These are phyloP conservation scores for Fraxinus ornus DNA, from an alignment of 305 asterid species.

Conservation along the genomic window DNA sequence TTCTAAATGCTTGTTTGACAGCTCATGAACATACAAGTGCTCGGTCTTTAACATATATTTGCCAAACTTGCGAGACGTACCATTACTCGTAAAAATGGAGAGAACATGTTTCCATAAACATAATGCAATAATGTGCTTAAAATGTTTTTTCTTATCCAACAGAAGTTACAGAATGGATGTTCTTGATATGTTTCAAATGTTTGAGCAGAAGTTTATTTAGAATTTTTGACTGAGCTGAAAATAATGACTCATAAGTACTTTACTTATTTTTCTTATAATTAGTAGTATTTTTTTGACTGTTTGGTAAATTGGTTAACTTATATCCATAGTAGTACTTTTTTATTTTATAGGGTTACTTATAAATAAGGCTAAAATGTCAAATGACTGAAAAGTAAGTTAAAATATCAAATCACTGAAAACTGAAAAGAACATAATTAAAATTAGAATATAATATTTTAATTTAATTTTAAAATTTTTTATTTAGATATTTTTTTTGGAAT, in stretches of 20 bases:
- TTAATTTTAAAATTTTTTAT: background rate
- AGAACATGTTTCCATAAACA: background rate
- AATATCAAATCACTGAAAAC: background rate
- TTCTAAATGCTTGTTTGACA: background rate
- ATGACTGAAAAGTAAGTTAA: background rate
- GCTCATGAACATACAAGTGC: background rate
- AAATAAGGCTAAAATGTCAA: background rate
- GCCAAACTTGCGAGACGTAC: background rate
- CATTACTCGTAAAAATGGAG: background rate
- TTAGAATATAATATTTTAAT: background rate
- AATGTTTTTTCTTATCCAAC: background rate
- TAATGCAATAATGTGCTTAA: background rate
- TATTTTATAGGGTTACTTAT: background rate
- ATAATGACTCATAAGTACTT: background rate
- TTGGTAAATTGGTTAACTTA: background rate
- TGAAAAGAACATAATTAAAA: background rate
- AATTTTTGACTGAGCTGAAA: background rate
- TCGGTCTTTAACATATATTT: background rate
- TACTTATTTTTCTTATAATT: background rate
- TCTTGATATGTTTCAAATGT: background rate
- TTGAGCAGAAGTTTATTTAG: background rate
- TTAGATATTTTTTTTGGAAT: background rate
- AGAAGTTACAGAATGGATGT: background rate
- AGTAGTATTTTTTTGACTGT: background rate
- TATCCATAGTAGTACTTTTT: background rate